Base-by-base conservation (phyloP, 2,329 filamentous ascomycete genomes). In the Cladorrhinum sp. region DNA sequence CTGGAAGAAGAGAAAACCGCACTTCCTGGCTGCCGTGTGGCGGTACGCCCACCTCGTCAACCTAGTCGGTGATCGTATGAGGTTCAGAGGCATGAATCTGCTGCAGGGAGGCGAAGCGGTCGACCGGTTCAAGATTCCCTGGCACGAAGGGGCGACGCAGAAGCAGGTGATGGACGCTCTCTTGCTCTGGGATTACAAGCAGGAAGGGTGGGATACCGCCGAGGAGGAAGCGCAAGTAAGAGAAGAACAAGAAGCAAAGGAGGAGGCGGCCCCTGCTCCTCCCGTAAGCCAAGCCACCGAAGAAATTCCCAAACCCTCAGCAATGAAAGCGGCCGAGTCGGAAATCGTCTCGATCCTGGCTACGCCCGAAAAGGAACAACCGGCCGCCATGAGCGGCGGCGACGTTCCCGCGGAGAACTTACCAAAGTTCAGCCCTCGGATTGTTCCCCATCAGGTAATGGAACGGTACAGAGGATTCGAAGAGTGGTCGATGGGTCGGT, bases 21-120 rank as follows among this genome's bases (percentile, higher is more conserved):
- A 73, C 52, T 59, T 69, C 27, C 58, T 73, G 59, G 68, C 68
- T 57, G 63, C 72, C 56, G 52, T 75, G 32, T 77, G 72, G 72
- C 70, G 69, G 38, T 74, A 71, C 59, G 74, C 73, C 36, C 66
- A 65, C 25, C 41, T 73, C 8, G 55, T 62, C 5, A 66, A 66
- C 22, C 57, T 63, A 23, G 68, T 71, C 3, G 68, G 49, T 36
- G 67, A 63, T 62, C 38, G 62, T 22, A 71, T 76, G 69, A 71
- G 73, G 36, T 52, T n/a, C 1, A 53, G 24, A 6, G 58, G 23
- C 13, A 25, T 29, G 2, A 7, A 7, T 16, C 2, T 64, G 48
- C 50, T 67, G 2, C n/a, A 12, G 4, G 59, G 36, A 6, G 45
- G 23, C 10, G 16, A 32, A 2, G 20, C 50, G n/a, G 54, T 55